A percentile compares a stretch with the other conserved stretches of the same genome.
Evolutionary conservation across 2,329 filamentous ascomycete genomes (phyloP).

Genomic region (Penicillium sp.): DNA sequence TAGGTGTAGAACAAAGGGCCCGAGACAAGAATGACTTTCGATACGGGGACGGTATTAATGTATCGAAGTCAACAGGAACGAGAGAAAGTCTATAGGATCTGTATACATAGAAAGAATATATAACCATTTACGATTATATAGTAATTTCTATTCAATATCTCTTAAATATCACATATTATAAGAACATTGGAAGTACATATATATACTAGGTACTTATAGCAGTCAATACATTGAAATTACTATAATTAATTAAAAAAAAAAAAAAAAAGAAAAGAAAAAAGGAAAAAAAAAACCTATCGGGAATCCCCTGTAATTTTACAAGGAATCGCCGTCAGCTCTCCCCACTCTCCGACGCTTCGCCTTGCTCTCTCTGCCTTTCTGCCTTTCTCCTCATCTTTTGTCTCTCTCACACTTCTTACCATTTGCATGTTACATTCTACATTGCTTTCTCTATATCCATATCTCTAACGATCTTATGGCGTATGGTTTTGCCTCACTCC

Average conservation of each 20-base stretch:
- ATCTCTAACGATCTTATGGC: conserved; percentile 32
- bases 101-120: background rate
- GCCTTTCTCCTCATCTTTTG: conserved; percentile 9
- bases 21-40: background rate
- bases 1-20: background rate
- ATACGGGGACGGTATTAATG: background rate
- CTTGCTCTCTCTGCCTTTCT: conserved; percentile 18
- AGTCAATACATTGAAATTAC: background rate
- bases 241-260: background rate
- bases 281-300: conserved; percentile 1
- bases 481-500: conserved; percentile 30
- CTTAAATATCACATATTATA: background rate
- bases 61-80: background rate
- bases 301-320: conserved; percentile 25
- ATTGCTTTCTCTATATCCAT: conserved; percentile 10
- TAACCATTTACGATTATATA: background rate
- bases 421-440: background rate
- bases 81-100: too few species aligned
- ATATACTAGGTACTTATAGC: background rate
- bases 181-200: background rate
- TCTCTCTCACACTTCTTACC: background rate
- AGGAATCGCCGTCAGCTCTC: conserved; percentile 23
- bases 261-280: too few species aligned
- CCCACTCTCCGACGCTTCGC: conserved; percentile 26
- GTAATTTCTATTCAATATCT: background rate